A percentile compares a stretch with the other conserved stretches of the same genome.
These are phyloP conservation scores for Penicillium sclerotiorum DNA, from an alignment of 2,329 filamentous ascomycete genomes.

Conservation along the genomic window DNA sequence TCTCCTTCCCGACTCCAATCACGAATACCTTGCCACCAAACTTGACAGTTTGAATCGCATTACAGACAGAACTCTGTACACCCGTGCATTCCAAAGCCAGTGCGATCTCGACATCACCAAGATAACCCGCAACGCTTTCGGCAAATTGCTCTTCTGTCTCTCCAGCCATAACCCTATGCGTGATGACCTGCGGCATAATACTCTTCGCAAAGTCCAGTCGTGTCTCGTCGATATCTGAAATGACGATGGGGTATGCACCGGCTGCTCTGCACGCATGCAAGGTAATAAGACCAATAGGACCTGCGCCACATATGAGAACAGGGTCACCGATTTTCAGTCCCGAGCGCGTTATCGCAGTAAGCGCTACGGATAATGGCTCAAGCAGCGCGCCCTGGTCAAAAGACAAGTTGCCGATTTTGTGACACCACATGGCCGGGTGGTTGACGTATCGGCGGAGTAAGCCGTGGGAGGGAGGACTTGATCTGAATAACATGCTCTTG, in stretches of 20 bases:
- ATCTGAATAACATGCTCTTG: slow-evolving; percentile 80
- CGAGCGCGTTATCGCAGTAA: slow-evolving; percentile 82
- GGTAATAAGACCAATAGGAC: slow-evolving; percentile 85
- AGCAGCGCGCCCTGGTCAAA: slow-evolving; percentile 86
- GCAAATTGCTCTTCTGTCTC: slow-evolving; percentile 66
- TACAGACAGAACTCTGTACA: slow-evolving; percentile 78
- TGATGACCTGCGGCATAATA: slow-evolving; percentile 66
- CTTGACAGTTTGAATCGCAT: slow-evolving; percentile 81
- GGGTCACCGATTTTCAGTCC: slow-evolving; percentile 78
- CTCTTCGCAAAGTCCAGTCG: slow-evolving; percentile 78
- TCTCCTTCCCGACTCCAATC: slow-evolving; percentile 86
- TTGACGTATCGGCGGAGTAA: slow-evolving; percentile 90
- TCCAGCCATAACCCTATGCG: slow-evolving; percentile 54
- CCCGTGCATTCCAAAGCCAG: slow-evolving; percentile 87
- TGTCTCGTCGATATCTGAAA: slow-evolving; percentile 87
- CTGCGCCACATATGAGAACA: slow-evolving; percentile 83
- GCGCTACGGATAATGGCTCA: slow-evolving; percentile 81
- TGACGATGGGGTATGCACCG: slow-evolving; percentile 81
- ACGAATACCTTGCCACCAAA: slow-evolving; percentile 95
- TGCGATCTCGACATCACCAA: slow-evolving; percentile 58
- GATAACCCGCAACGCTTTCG: slow-evolving; percentile 64
- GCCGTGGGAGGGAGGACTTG: slow-evolving; percentile 85
- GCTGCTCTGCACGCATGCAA: slow-evolving; percentile 78
- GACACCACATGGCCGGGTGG: slow-evolving; percentile 92
- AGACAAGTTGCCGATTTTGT: slow-evolving; percentile 86